A percentile compares a stretch with the other conserved stretches of the same genome.
Conservation (phyloP, 2,329 filamentous ascomycete species). For the Alternaria sp. region DNA sequence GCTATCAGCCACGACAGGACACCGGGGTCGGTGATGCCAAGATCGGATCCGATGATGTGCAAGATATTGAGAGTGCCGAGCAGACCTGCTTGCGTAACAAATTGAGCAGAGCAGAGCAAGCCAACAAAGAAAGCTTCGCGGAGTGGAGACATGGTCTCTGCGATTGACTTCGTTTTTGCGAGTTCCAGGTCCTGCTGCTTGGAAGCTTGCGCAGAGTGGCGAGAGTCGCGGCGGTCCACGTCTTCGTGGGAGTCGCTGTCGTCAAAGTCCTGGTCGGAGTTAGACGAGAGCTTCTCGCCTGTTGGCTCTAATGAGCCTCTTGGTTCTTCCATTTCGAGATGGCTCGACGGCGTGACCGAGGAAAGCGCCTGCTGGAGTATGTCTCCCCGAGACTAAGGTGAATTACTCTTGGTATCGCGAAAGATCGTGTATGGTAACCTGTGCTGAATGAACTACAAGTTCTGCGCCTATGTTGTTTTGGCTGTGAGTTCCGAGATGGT, state of each 20-base stretch:
- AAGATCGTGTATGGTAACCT: no score
- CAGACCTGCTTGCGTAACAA: conserved; percentile 52
- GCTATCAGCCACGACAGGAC: conserved; percentile 59
- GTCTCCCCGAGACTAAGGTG: background rate
- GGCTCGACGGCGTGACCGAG: background rate
- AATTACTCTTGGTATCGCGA: background rate
- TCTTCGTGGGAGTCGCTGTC: background rate
- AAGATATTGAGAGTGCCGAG: conserved; percentile 49
- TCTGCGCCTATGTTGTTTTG: background rate
- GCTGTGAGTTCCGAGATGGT: background rate
- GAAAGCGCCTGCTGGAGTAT: background rate
- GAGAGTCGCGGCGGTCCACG: background rate
- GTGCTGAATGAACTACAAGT: background rate
- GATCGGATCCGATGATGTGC: conserved; percentile 52
- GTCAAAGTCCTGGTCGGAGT: background rate
- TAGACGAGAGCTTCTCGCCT: background rate
- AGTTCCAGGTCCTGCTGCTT: conserved; percentile 17
- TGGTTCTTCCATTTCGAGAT: background rate
- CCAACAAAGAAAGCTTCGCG: conserved; percentile 36
- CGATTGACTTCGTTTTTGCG: conserved; percentile 29
- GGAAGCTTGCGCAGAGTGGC: background rate
- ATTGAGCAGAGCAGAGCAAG: conserved; percentile 34
- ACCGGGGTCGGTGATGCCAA: conserved; percentile 49
- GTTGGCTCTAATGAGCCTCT: background rate
- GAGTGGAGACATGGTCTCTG: conserved; percentile 26